Base-by-base conservation (phyloP, 768 basidiomycete genomes). In the Leccinum barrowsii region DNA sequence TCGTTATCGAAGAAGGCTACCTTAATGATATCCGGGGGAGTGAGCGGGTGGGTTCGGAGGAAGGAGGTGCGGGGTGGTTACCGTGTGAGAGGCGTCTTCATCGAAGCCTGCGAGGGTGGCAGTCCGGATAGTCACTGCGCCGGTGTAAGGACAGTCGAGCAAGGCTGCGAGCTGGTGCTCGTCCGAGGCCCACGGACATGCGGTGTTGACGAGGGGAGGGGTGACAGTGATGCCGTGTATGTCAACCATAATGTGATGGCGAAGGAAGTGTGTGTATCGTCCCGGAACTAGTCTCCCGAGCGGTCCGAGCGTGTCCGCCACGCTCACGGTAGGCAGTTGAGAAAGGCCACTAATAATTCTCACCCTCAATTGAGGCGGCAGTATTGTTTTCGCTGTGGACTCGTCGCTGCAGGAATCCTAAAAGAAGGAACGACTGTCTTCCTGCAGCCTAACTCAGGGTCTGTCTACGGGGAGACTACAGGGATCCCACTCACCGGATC, bases 121-220 rank as follows among this genome's bases (percentile, higher is more conserved):
- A 0, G 92, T 92, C 30, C 93, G 82, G 3, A 90, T 94, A 8
- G 86, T 89, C 56, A 94, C 84, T 4, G 89, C 93, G 13, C 90
- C 88, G 0, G 89, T 94, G 64, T 80, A 76, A 0, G 82, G 79
- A 6, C 79, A 87, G 50, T 81, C 76, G 71, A 88, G 91, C 49
- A 95, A 76, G 28, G 77, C 82, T 86, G 76, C 73, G 17, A 94
- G 80, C 59, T 94, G 86, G 11, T 76, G 66, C 34, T 79, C 73
- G 65, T 86, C 82, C 4, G 89, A 89, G 1, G 91, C 89, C 90
- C 90, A 94, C 10, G 86, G 84, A 63, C 87, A 92, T 17, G 92
- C 85, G 1, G 88, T 81, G 69, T 94, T 94, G 62, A 93, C 75
- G 46, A 94, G 73, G 8, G 88, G 79, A 10, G 90, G 89, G 7